Percentiles rank a stretch among this genome's conserved stretches.
These are phyloP conservation scores for Aurifilum marmelostoma DNA, from an alignment of 2,329 filamentous ascomycete species.

Conservation along the genomic window DNA sequence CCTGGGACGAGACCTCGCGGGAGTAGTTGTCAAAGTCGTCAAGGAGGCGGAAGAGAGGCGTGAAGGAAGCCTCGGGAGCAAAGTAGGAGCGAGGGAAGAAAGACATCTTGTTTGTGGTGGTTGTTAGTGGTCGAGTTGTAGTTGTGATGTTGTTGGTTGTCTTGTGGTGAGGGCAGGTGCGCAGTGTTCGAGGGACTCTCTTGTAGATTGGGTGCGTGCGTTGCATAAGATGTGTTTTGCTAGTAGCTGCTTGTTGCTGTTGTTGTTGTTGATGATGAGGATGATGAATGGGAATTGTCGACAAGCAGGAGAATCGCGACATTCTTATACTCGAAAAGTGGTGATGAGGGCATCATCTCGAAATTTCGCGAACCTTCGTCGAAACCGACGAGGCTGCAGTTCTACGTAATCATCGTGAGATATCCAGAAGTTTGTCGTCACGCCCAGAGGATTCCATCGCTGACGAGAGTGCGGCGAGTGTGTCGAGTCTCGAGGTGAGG, in stretches of 20 bases:
- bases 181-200: slow-evolving; percentile 24
- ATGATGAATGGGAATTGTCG: background rate
- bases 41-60: slow-evolving; percentile 65
- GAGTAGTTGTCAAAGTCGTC: slow-evolving; percentile 65
- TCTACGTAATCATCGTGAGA: slow-evolving; percentile 25
- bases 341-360: background rate
- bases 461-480: slow-evolving; percentile 6
- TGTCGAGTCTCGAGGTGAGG: slow-evolving; percentile 3
- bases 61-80: slow-evolving; percentile 53
- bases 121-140: slow-evolving; percentile 36
- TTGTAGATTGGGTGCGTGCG: slow-evolving; percentile 27
- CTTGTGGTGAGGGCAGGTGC: slow-evolving; percentile 17
- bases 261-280: slow-evolving; percentile 6
- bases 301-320: slow-evolving; percentile 10
- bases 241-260: background rate
- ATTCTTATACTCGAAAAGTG: slow-evolving; percentile 24
- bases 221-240: slow-evolving; percentile 21
- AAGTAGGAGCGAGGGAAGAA: slow-evolving; percentile 61
- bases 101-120: slow-evolving; percentile 54
- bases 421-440: slow-evolving; percentile 21
- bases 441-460: slow-evolving; percentile 22
- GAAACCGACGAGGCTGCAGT: slow-evolving; percentile 25
- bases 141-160: slow-evolving; percentile 29
- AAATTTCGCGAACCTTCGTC: slow-evolving; percentile 23
- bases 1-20: slow-evolving; percentile 39